A percentile compares a stretch with the other conserved stretches of the same genome.
phyloP scores from a whole-genome alignment of 2,329 filamentous ascomycete species.

The Ophiostoma ulmi region DNA sequence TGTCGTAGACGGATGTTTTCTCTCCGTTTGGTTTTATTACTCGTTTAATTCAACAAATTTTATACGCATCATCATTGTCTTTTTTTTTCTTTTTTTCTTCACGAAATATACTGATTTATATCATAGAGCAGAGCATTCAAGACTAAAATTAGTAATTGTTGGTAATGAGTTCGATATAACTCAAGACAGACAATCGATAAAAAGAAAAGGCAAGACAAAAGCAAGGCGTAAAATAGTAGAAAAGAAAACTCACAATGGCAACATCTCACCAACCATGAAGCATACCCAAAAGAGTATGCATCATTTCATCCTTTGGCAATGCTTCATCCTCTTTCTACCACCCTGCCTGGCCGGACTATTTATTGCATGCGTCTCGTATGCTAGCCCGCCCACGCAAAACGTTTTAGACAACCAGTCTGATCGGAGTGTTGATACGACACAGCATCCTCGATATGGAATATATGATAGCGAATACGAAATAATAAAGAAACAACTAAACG shows the following conservation, averaged over 20 bases:
- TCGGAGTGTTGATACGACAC: slow-evolving; percentile 4
- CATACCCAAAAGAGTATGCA: not conserved
- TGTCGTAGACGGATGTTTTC: too few relatives aligned
- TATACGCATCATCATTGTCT: too few relatives aligned
- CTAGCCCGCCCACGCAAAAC: not conserved
- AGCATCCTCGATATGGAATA: not conserved
- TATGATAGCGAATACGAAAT: not conserved
- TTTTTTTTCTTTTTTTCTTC: too few relatives aligned
- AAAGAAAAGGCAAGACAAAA: not conserved
- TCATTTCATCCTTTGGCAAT: not conserved
- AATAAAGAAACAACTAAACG: not conserved
- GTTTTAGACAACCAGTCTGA: not conserved
- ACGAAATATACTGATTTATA: too few relatives aligned
- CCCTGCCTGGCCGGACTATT: not conserved
- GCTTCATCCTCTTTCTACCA: not conserved
- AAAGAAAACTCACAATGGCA: not conserved
- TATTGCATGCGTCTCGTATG: slow-evolving; percentile 6
- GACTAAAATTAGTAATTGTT: too few relatives aligned
- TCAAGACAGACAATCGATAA: not conserved
- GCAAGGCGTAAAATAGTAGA: not conserved
- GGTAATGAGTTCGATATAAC: too few relatives aligned
- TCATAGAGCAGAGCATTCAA: too few relatives aligned
- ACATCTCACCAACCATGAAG: not conserved
- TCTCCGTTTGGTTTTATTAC: too few relatives aligned
- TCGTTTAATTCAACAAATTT: too few relatives aligned